Evolutionary conservation across 139 green algal species (phyloP).

Genomic region (Monoraphidium neglectum): DNA sequence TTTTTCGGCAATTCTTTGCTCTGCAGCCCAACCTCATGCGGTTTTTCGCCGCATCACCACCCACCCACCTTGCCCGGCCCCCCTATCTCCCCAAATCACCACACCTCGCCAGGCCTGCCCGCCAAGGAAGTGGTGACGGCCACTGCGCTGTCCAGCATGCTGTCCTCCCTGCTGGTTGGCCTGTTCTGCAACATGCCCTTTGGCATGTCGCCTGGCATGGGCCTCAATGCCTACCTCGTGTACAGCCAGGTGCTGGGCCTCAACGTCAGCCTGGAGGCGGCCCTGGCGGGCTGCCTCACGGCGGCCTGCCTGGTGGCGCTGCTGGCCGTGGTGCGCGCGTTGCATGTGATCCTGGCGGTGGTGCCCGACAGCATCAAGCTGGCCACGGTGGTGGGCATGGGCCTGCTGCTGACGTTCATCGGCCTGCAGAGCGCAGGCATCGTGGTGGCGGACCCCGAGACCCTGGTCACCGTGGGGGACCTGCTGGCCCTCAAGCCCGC

Average conservation of each 20-base stretch:
- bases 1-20: background rate
- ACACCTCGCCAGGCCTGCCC: conserved; percentile 30
- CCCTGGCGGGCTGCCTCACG: conserved; percentile 41
- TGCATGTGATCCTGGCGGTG: conserved; percentile 40
- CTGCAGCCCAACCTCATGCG: background rate
- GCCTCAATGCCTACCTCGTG: conserved; percentile 55
- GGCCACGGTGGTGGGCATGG: conserved; percentile 54
- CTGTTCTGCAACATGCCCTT: conserved; percentile 76
- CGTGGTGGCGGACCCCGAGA: conserved; percentile 41
- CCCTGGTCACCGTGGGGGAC: conserved; percentile 32
- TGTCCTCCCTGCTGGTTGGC: conserved; percentile 70
- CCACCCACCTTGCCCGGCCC: background rate
- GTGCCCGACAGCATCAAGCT: conserved; percentile 57
- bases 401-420: conserved; percentile 54
- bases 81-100: background rate
- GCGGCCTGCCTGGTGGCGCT: conserved; percentile 39
- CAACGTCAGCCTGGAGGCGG: conserved; percentile 16
- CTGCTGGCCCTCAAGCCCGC: conserved; percentile 24
- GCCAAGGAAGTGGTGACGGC: conserved; percentile 59
- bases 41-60: background rate
- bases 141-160: conserved; percentile 59
- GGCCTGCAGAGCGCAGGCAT: conserved; percentile 44
- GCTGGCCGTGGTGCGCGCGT: conserved; percentile 36
- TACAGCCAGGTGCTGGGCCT: conserved; percentile 42
- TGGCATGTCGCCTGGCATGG: conserved; percentile 75